phyloP scores from a whole-genome alignment of 208 protist species.

The Trypanosoma rangeli region DNA sequence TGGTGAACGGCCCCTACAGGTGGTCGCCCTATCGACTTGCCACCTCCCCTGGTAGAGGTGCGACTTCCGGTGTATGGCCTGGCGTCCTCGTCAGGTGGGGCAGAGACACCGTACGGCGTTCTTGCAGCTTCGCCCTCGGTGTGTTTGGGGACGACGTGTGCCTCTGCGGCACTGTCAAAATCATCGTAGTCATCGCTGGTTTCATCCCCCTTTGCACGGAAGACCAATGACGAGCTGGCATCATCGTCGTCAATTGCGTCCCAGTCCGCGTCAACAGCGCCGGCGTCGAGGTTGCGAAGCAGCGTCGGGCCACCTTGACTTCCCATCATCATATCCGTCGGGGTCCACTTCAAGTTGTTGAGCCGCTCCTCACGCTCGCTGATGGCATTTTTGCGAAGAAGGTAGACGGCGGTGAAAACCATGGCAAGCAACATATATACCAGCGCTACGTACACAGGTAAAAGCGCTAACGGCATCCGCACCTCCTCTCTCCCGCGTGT shows the following conservation, averaged over 20 bases:
- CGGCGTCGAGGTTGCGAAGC: constrained; percentile 15
- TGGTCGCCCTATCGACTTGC: constrained; percentile 15
- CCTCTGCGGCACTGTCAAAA: constrained; percentile 58
- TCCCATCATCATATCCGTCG: constrained; percentile 1
- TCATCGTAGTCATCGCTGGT: constrained; percentile 32
- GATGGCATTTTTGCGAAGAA: constrained; percentile 36
- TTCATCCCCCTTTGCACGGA: constrained; percentile 27
- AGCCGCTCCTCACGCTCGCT: constrained; percentile 36
- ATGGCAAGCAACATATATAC: constrained; percentile 67
- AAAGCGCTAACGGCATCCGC: constrained; percentile 47
- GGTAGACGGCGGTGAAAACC: constrained; percentile 63
- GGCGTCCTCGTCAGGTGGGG: constrained; percentile 31
- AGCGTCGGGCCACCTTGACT: constrained; percentile 7
- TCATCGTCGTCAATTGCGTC: constrained; percentile 44
- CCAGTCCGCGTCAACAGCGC: constrained; percentile 32
- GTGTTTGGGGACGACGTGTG: constrained; percentile 30
- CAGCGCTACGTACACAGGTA: constrained; percentile 76
- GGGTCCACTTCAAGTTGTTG: constrained; percentile 30
- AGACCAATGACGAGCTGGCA: constrained; percentile 32
- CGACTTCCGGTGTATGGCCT: constrained; percentile 7
- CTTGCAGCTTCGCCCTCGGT: constrained; percentile 14
- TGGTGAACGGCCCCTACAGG: constrained; percentile 10
- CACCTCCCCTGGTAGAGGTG: neutral
- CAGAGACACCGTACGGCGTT: constrained; percentile 16
- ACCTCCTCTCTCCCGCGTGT: constrained; percentile 45